Base-by-base conservation (phyloP, 768 basidiomycete species). In the Crepidotus variabilis region DNA sequence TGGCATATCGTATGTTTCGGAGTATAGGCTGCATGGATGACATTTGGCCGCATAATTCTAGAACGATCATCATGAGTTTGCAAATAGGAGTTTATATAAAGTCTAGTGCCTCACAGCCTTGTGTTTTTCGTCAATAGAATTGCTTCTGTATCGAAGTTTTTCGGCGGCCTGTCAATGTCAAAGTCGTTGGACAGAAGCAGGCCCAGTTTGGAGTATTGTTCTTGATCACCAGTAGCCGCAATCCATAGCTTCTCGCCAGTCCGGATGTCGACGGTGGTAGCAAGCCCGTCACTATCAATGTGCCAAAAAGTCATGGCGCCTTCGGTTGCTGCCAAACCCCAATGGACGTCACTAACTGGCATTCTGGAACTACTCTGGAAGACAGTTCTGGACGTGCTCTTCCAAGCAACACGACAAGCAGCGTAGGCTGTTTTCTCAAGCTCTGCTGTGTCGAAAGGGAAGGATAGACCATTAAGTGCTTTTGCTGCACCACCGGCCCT, bases 271-370 rank as follows among this genome's bases (percentile, higher is more conserved):
- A 68, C 28, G 11, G 57, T 64, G 0, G 65, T 63, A 0, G 52
- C 57, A 14, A 61, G 56, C 0, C 65, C 61, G 18, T 64, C 55
- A 8, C 59, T 50, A 23, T 65, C 65, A 6, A 67, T 57, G 20
- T 65, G 65, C 47, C 57, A 67, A 7, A 18, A 28, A 33, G 59
- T 55, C 6, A 52, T 51, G 1, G 66, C 63, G 23, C 57, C 47
- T 2, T 34, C 21, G 0, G 63, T 66, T 3, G 60, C 58, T 1
- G 56, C 66, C 18, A 62, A 16, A 0, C 51, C 61, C 63, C 61
- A 67, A 18, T 61, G 11, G 16, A 62, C 55, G 22, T 63, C 57
- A 4, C 28, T 24, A 6, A 45, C 34, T 1, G 61, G 61, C 2
- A 52, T 8, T 13, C 6, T 1, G 2, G 11, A n/a, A 18, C 48